These are phyloP conservation scores for Herpetospermum pedunculosum DNA, from an alignment of 306 rosid species.

Conservation along the genomic window DNA sequence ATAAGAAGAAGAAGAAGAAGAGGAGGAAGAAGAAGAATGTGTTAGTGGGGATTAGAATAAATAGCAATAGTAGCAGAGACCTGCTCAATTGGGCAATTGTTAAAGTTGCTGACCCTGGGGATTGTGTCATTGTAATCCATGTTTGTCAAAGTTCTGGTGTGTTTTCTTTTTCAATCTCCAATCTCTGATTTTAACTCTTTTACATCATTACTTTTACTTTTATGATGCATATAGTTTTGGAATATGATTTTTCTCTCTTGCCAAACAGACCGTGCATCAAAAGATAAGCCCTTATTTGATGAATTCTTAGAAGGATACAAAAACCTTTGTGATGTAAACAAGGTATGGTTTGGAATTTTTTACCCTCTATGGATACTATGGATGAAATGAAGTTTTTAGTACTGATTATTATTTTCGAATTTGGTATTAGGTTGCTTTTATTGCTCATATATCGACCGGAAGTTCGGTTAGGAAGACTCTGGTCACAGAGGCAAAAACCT, in stretches of 20 bases:
- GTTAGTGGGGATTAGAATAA: constrained; percentile 65
- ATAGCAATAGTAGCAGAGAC: constrained; percentile 47
- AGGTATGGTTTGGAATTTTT: constrained; percentile 29
- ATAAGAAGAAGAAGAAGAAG: constrained; percentile 18
- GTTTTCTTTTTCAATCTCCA: not conserved
- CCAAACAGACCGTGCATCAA: constrained; percentile 32
- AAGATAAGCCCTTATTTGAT: constrained; percentile 40
- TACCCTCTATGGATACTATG: not conserved
- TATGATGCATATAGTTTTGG: not conserved
- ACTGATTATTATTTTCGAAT: constrained; percentile 7
- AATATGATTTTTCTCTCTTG: not conserved
- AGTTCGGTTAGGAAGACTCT: constrained; percentile 36
- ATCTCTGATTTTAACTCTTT: not conserved
- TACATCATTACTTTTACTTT: not conserved
- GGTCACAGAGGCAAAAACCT: constrained; percentile 58
- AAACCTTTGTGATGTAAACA: constrained; percentile 48
- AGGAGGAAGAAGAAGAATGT: constrained; percentile 42
- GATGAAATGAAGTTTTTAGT: not conserved
- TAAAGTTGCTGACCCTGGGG: constrained; percentile 78
- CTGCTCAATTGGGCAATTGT: constrained; percentile 79
- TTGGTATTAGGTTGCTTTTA: constrained; percentile 51
- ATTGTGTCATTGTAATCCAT: constrained; percentile 62
- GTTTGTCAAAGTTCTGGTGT: constrained; percentile 56
- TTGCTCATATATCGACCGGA: constrained; percentile 47
- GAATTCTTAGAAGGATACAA: constrained; percentile 54